Conservation (phyloP, 139 green algal genomes). For the Picochlorum sp. region DNA sequence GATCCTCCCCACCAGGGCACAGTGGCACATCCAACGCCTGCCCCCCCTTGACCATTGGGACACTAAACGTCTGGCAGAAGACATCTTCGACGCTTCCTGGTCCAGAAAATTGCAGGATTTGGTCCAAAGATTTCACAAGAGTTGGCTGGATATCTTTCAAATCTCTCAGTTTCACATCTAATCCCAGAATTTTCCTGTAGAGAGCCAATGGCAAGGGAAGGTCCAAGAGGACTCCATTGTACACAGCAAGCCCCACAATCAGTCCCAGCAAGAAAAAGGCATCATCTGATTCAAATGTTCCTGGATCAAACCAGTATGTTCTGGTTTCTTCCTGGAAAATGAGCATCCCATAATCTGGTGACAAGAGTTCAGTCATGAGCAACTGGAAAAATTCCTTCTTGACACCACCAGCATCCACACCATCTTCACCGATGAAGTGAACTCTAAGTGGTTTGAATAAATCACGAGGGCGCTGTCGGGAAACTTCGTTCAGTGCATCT, state of each 20-base stretch:
- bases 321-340: constrained; percentile 59
- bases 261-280: constrained; percentile 82
- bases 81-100: constrained; percentile 56
- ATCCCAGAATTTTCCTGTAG: constrained; percentile 81
- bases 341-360: constrained; percentile 82
- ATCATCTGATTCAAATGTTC: constrained; percentile 51
- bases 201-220: constrained; percentile 79
- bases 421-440: constrained; percentile 94
- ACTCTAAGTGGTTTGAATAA: constrained; percentile 90
- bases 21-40: constrained; percentile 42
- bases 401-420: constrained; percentile 82
- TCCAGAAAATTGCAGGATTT: constrained; percentile 62
- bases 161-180: constrained; percentile 65
- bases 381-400: constrained; percentile 97
- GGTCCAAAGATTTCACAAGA: constrained; percentile 50
- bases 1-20: constrained; percentile 48
- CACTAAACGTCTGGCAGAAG: constrained; percentile 76
- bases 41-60: constrained; percentile 63
- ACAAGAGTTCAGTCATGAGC: constrained; percentile 77
- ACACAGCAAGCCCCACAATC: constrained; percentile 82
- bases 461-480: constrained; percentile 62
- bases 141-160: constrained; percentile 83
- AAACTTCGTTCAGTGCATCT: constrained; percentile 82
- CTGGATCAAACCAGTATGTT: constrained; percentile 79
- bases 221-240: constrained; percentile 90